These are phyloP conservation scores for Corylus avellana DNA, from an alignment of 306 rosid genomes.

Conservation along the genomic window DNA sequence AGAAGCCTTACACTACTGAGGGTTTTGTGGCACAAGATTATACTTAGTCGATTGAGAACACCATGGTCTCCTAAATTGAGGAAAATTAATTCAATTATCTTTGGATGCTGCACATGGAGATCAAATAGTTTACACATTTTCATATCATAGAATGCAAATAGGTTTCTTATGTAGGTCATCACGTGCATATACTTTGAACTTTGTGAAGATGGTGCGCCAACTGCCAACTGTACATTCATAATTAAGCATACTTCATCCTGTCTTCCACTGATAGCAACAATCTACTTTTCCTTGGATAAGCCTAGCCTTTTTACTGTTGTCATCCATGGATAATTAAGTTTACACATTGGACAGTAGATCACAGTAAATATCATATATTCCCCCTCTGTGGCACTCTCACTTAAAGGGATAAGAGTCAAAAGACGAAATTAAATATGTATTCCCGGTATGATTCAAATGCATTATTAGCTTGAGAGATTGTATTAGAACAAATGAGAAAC, in stretches of 20 bases:
- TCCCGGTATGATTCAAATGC: background rate
- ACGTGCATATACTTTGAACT: background rate
- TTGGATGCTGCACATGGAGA: background rate
- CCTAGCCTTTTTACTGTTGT: background rate
- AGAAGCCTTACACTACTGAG: background rate
- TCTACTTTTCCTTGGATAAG: background rate
- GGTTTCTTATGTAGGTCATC: background rate
- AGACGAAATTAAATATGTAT: background rate
- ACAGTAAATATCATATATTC: background rate
- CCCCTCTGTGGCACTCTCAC: background rate
- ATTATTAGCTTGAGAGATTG: background rate
- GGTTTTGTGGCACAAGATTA: conserved; percentile 5
- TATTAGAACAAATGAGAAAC: background rate
- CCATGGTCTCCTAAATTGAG: background rate
- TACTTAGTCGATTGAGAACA: background rate
- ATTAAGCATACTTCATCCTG: background rate
- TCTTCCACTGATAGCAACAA: background rate
- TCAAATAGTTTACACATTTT: background rate
- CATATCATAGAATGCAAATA: background rate
- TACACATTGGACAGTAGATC: background rate
- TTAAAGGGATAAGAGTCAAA: background rate
- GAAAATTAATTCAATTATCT: background rate
- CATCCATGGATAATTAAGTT: background rate
- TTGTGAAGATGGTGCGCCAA: background rate
- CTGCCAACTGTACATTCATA: background rate